Evolutionary conservation across 768 basidiomycete species (phyloP), one percentile per base, ranked within the genome.

Genomic region (Boletus subparvulus): DNA sequence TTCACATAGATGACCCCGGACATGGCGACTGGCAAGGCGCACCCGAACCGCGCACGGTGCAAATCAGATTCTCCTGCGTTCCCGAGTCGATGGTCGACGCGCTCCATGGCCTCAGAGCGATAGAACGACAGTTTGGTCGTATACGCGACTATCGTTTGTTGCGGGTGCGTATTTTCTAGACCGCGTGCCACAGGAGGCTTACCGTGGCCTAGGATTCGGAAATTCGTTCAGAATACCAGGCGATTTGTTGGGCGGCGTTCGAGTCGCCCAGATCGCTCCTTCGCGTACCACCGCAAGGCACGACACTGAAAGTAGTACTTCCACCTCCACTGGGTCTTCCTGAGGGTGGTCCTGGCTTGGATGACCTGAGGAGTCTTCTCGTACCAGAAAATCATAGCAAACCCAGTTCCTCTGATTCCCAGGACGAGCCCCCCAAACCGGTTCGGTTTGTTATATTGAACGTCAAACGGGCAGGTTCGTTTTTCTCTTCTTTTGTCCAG

Each of bases 101-200:
- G 6, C 75, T 79, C 9, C 73, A 80, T 45, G 73, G 84, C 45
- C 65, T 87, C 52, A 78, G 81, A 45, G 80, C 77, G 9, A 61
- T 87, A 30, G 86, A 88, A 70, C 75, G 76, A 17, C 78, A 76
- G 52, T 83, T 79, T 66, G 83, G 83, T 14, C 69, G 73, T 10
- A 63, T 85, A 35, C 66, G 74, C 28, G 79, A 81, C 50, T 80
- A 73, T 46, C 67, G 69, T 43, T 72, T 79, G 40, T 57, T 67
- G 33, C 74, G 76, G 70, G 83, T 82, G 62, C 21, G 74, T 69
- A 26, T 43, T 35, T 8, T 1, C 28, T n/a, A 8, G 14, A 2
- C 19, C 0, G 13, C 30, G 37, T 33, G 32, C 46, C 17, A 43
- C 14, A 1, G 11, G 24, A 45, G 4, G 28, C 60, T 70, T 17